Evolutionary conservation across 805 yeast species (phyloP).

Genomic region (Wickerhamiella qilinensis): DNA sequence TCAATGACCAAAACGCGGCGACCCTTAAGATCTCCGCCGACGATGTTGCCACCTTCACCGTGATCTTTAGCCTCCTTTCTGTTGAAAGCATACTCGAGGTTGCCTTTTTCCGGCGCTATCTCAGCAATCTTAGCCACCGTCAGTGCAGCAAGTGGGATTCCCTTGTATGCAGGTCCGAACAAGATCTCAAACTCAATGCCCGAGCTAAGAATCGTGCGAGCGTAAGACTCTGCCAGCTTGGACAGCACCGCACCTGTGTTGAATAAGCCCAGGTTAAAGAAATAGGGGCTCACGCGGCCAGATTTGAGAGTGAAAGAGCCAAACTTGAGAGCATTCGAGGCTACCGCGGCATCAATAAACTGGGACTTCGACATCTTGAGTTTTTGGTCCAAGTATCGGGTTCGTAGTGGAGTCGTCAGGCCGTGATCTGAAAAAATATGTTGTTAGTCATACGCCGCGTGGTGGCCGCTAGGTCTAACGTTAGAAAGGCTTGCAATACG

Average conservation of each 20-base stretch:
- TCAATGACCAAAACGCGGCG: constrained; percentile 76
- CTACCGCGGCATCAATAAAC: constrained; percentile 70
- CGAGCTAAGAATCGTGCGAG: constrained; percentile 67
- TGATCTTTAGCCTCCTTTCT: constrained; percentile 83
- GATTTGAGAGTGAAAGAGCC: constrained; percentile 83
- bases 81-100: constrained; percentile 81
- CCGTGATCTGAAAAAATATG: no score
- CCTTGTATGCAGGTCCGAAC: constrained; percentile 97
- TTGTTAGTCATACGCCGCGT: no score
- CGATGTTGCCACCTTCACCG: constrained; percentile 95
- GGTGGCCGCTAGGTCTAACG: no score
- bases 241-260: constrained; percentile 62
- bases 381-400: no score
- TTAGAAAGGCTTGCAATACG: no score
- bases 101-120: constrained; percentile 48
- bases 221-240: constrained; percentile 77
- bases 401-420: no score
- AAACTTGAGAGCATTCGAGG: constrained; percentile 67
- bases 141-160: constrained; percentile 87
- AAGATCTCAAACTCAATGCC: constrained; percentile 76
- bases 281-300: constrained; percentile 90
- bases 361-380: constrained; percentile 32
- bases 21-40: constrained; percentile 60
- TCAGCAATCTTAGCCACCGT: constrained; percentile 88
- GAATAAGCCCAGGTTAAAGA: constrained; percentile 87